Evolutionary conservation across 2,329 filamentous ascomycete genomes (phyloP), one percentile per base, ranked within the genome.

Genomic region (Fusarium sp.): DNA sequence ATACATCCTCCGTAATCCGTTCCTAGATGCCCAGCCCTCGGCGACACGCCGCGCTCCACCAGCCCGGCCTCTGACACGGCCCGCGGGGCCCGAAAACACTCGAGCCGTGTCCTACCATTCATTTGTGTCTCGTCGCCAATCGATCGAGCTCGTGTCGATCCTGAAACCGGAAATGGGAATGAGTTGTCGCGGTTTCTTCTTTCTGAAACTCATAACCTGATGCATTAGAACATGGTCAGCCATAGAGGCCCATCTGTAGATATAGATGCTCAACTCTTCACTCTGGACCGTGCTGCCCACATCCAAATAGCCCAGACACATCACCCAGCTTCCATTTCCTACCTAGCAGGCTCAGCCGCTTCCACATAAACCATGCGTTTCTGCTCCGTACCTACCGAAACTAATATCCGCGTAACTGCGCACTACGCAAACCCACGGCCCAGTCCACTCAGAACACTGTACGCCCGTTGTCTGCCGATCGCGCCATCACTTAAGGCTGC

Each of bases 401-500:
- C 20, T 11, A 10, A 25, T 38, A 57, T 44, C 11, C 13, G 27
- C 13, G 16, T 31, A 51, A 36, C 36, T 18, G 3, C 9, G 7
- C 16, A 16, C n/a, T 23, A 23, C 25, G 20, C 40, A 49, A 49
- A 29, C 53, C 20, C 40, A 49, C 55, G 7, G 16, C 18, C 40
- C 27, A 25, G 25, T 46, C 18, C 20, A 18, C 25, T 51, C 11
- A 51, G 18, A 46, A 58, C 14, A 34, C 29, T 44, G 40, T 55
- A 16, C 50, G 34, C 18, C 55, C 40, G 58, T 23, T 38, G 18
- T 50, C 33, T 29, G 27, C 46, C 29, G 40, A 31, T 53, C n/a
- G 55, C 44, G 56, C 34, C 65, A 69, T 51, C n/a, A 63, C 40
- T 13, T 25, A 11, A 27, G 42, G 58, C 66, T 68, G 49, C 67